These are phyloP conservation scores for Arthroderma sp. DNA, from an alignment of 2,329 filamentous ascomycete species.

Conservation along the genomic window DNA sequence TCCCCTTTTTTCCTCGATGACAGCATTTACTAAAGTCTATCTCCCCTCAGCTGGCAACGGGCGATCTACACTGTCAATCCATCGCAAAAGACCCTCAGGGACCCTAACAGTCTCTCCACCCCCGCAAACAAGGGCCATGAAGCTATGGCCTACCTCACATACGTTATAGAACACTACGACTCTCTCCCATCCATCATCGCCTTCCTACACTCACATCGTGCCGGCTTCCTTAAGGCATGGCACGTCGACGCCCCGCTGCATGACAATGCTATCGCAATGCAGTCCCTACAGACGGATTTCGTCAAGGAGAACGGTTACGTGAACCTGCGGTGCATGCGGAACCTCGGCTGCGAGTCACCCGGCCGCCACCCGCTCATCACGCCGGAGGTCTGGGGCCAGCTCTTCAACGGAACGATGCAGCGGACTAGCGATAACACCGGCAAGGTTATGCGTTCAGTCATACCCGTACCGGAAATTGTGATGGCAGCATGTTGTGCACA, in stretches of 20 bases:
- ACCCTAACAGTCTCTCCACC: conserved; percentile 13
- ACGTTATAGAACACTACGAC: conserved; percentile 42
- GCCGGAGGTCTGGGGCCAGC: conserved; percentile 19
- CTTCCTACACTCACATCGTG: conserved; percentile 33
- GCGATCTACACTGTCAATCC: conserved; percentile 37
- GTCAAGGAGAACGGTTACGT: conserved; percentile 41
- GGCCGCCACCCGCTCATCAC: conserved; percentile 19
- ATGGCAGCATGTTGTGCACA: conserved; percentile 48
- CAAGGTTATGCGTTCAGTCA: conserved; percentile 5
- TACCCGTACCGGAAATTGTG: conserved; percentile 12
- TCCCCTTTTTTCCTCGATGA: background rate
- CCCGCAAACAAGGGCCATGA: conserved; percentile 40
- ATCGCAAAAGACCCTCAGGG: conserved; percentile 14
- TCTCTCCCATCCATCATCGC: conserved; percentile 34
- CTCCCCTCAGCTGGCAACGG: conserved; percentile 34
- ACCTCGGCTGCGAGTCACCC: conserved; percentile 36
- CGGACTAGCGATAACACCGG: background rate
- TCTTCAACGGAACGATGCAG: conserved; percentile 23
- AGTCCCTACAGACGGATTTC: conserved; percentile 35
- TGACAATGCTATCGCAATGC: conserved; percentile 38
- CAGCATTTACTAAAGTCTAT: background rate
- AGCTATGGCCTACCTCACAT: conserved; percentile 43
- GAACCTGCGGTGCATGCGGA: conserved; percentile 45
- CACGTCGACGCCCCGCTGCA: conserved; percentile 42
- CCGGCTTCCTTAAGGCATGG: conserved; percentile 33